Percentiles rank a stretch among this genome's conserved stretches.
These are phyloP conservation scores for Umbelopsis isabellina DNA, from an alignment of 192 early-diverging fungal genomes.

Conservation along the genomic window DNA sequence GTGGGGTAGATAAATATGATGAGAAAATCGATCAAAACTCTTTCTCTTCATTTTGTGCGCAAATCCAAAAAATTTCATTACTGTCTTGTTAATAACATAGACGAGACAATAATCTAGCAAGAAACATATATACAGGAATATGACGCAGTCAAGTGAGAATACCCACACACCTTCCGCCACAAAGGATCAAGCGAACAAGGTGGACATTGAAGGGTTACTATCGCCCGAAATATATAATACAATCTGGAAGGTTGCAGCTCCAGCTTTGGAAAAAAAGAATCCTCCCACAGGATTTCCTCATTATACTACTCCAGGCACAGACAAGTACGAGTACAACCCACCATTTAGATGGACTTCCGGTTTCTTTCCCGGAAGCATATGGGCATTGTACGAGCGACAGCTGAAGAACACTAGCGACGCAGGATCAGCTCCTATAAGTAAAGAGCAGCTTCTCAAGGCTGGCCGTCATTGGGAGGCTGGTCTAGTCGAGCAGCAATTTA, in stretches of 20 bases:
- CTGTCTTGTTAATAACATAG: no score
- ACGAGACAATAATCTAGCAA: no score
- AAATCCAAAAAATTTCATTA: no score
- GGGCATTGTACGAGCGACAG: conserved; percentile 17
- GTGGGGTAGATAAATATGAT: no score
- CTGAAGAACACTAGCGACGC: conserved; percentile 11
- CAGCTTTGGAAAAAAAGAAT: not conserved
- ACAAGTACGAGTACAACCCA: conserved; percentile 10
- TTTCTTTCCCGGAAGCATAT: conserved; percentile 17
- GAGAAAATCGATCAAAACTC: no score
- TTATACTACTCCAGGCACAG: conserved; percentile 15
- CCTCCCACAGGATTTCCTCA: conserved; percentile 16
- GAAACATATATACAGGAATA: no score
- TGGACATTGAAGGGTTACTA: not conserved
- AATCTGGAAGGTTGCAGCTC: conserved; percentile 10
- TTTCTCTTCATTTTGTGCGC: no score
- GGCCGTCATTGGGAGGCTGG: conserved; percentile 17
- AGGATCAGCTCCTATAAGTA: not conserved
- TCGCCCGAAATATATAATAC: conserved; percentile 9
- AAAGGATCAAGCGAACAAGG: not conserved
- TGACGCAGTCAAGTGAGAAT: not conserved
- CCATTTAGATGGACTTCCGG: conserved; percentile 16
- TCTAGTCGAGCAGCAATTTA: conserved; percentile 14
- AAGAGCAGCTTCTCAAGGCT: conserved; percentile 7
- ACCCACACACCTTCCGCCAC: no score